Evolutionary conservation across 805 yeast genomes (phyloP), one percentile per base, ranked within the genome.

Genomic region (Metschnikowia lunata): DNA sequence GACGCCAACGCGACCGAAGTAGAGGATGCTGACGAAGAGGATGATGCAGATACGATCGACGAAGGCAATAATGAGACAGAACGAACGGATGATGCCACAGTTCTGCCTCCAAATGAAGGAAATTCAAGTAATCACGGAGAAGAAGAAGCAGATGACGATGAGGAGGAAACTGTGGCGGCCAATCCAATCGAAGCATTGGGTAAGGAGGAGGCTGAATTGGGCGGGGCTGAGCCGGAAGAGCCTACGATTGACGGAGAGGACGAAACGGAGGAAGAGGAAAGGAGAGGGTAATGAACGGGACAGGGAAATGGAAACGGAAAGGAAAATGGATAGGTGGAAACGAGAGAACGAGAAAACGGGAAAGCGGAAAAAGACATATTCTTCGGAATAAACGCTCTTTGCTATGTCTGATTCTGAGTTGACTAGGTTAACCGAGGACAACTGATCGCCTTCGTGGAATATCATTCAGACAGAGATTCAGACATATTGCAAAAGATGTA

Each of bases 141-240:
- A 2, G 6, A 10, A 3, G 31, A 29, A 11, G 52, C 36, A 1
- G 43, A 15, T 1, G 57, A 49, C 10, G 56, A 44, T 0, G 58
- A 55, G 27, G 56, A 48, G 13, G 56, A 45, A 27, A 51, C 44
- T 8, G 53, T 35, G 9, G 45, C 42, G 8, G 26, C 36, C n/a
- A 66, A 68, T 34, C 72, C 73, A 0, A 68, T 68, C 36, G 68
- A 66, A 3, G 58, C 56, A 7, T 39, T 58, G 15, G 52, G 55
- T 8, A 55, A 58, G 45, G 73, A 69, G 43, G 68, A 66, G 34
- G 53, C 54, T 11, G 73, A 69, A 50, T 49, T 69, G 37, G 61
- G 51, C 28, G 72, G 68, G 9, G 39, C 47, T 7, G 59, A 51
- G 23, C 43, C 48, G 6, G 42, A 46, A 9, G 54, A 41, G 26